phyloP scores from a whole-genome alignment of 371 early-diverging fungal species.

The Circinella minor region DNA sequence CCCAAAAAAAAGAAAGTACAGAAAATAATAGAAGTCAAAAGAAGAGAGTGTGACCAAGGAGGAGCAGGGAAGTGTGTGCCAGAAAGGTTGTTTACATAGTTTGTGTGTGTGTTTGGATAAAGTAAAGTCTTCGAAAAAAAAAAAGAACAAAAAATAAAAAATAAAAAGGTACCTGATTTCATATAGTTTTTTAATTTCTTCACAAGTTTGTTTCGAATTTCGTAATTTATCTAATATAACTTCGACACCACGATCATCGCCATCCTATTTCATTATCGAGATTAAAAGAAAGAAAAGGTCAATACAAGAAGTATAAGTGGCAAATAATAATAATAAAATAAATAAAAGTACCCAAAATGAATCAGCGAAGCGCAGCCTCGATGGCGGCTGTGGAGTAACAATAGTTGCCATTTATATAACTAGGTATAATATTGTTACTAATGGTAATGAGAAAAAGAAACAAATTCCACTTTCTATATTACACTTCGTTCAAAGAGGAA shows the following conservation, averaged over 20 bases:
- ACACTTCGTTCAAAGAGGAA: too few relatives aligned
- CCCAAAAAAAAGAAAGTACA: background rate
- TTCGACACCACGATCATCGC: slow-evolving; percentile 24
- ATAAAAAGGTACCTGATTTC: slow-evolving; percentile 24
- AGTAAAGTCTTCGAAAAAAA: too few relatives aligned
- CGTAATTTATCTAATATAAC: slow-evolving; percentile 21
- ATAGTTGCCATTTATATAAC: slow-evolving; percentile 7
- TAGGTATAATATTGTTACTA: too few relatives aligned
- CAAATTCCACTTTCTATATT: background rate
- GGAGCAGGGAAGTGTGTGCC: background rate
- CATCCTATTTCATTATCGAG: slow-evolving; percentile 16
- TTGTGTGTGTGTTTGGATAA: background rate
- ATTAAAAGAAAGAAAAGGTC: background rate
- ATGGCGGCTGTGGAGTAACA: slow-evolving; percentile 13
- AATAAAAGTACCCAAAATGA: slow-evolving; percentile 23
- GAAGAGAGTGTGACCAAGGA: background rate
- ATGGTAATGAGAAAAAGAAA: background rate
- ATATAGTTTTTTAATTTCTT: slow-evolving; percentile 29
- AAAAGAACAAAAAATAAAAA: background rate
- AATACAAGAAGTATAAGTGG: background rate
- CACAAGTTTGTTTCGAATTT: slow-evolving; percentile 31
- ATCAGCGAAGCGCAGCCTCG: slow-evolving; percentile 25
- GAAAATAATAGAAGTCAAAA: background rate
- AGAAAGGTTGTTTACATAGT: too few relatives aligned
- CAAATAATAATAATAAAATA: background rate